Percentiles rank a stretch among this genome's conserved stretches.
These are phyloP conservation scores for Cladophialophora chaetospira DNA, from an alignment of 2,329 filamentous ascomycete species.

Conservation along the genomic window DNA sequence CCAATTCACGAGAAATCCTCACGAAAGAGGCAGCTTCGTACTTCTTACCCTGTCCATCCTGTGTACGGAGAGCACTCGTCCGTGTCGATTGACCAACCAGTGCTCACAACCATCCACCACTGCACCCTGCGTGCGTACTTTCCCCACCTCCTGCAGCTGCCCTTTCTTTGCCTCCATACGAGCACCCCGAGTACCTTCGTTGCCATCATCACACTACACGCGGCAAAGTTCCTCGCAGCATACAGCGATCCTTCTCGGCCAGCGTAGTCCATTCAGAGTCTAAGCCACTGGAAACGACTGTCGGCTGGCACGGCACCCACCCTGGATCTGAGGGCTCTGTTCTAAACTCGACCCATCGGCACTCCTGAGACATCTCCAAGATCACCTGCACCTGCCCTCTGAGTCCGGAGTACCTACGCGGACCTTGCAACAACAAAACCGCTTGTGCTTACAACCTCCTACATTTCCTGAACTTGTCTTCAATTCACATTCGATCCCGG, in stretches of 20 bases:
- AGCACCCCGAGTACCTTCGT: neutral
- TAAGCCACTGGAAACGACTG: neutral
- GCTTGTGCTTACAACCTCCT: neutral
- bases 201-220: neutral
- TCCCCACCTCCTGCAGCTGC: neutral
- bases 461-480: neutral
- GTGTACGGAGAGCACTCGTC: neutral
- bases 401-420: too few relatives aligned
- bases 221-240: neutral
- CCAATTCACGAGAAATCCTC: too few relatives aligned
- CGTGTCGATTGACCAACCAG: neutral
- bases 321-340: slow-evolving; percentile 10
- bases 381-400: slow-evolving; percentile 7
- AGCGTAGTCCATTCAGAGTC: slow-evolving; percentile 1
- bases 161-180: neutral
- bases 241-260: neutral
- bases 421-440: slow-evolving; percentile 1
- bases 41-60: neutral
- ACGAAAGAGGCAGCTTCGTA: too few relatives aligned
- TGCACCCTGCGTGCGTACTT: neutral
- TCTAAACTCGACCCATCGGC: slow-evolving; percentile 15
- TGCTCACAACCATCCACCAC: neutral
- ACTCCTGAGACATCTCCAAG: slow-evolving; percentile 25
- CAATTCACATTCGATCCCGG: neutral
- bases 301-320: too few relatives aligned